These are phyloP conservation scores for Podospora conica DNA, from an alignment of 495 filamentous ascomycete genomes.

Conservation along the genomic window DNA sequence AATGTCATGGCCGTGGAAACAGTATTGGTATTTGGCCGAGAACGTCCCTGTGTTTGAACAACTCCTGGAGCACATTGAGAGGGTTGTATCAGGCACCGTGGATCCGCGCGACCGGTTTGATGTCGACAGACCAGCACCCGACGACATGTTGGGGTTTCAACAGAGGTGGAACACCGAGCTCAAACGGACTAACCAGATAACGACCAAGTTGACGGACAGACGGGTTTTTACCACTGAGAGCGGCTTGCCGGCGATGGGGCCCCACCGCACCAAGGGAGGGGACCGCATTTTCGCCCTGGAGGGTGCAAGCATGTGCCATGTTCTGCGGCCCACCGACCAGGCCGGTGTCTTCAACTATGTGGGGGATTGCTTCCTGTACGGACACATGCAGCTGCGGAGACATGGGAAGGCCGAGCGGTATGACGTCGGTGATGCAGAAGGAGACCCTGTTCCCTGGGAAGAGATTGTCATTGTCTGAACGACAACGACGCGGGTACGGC, in stretches of 20 bases:
- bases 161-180: background rate
- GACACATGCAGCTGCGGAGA: background rate
- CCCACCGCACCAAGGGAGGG: background rate
- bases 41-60: background rate
- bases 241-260: background rate
- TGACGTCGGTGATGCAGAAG: background rate
- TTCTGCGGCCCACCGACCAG: background rate
- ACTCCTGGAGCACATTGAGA: background rate
- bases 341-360: background rate
- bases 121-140: no score
- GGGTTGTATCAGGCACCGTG: background rate
- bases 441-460: background rate
- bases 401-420: background rate
- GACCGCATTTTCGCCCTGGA: background rate
- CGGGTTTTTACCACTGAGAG: background rate
- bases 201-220: background rate
- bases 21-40: background rate
- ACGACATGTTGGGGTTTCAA: background rate
- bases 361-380: background rate
- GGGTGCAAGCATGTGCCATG: background rate
- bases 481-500: no score
- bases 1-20: no score
- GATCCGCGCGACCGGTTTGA: background rate
- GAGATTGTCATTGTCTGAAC: background rate
- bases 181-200: background rate